Conservation (phyloP, 164 flowering plant species). For the Magnolia officinalis region DNA sequence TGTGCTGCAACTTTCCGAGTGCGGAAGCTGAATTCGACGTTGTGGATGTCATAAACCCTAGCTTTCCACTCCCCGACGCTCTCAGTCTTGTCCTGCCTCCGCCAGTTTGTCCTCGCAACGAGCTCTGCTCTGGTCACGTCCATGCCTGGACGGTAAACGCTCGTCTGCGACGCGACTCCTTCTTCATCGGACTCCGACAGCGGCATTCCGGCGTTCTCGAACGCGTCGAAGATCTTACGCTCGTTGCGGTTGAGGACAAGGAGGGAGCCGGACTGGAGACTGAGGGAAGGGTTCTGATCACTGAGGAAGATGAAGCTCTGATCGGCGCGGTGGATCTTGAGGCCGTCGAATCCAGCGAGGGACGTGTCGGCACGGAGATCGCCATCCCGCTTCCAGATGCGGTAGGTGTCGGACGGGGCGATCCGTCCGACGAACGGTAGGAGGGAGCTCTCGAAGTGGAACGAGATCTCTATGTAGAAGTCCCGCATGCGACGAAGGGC, state of each 20-base stretch:
- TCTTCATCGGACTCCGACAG: conserved; percentile 59
- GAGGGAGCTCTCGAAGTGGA: conserved; percentile 92
- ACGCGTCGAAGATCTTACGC: conserved; percentile 61
- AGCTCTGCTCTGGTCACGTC: conserved; percentile 87
- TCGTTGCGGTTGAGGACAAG: conserved; percentile 71
- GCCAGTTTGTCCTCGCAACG: conserved; percentile 72
- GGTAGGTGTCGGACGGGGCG: conserved; percentile 93
- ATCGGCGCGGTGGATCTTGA: conserved; percentile 82
- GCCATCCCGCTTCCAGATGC: conserved; percentile 90
- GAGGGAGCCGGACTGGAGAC: conserved; percentile 55
- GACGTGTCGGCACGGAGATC: conserved; percentile 88
- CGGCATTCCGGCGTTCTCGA: conserved; percentile 79
- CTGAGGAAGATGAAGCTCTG: conserved; percentile 90
- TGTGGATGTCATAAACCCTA: conserved; percentile 73
- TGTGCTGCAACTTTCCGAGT: conserved; percentile 52
- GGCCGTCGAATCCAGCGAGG: conserved; percentile 87
- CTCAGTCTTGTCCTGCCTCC: conserved; percentile 79
- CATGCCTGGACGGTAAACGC: conserved; percentile 89
- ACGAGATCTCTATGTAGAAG: conserved; percentile 92
- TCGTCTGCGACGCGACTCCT: conserved; percentile 60
- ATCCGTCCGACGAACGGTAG: conserved; percentile 84
- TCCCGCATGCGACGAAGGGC: conserved; percentile 83
- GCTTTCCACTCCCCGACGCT: conserved; percentile 86
- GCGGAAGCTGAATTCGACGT: conserved; percentile 77
- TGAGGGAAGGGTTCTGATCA: conserved; percentile 42